These are phyloP conservation scores for Phytophthora fragariae DNA, from an alignment of 352 stramenopile genomes.

Conservation along the genomic window DNA sequence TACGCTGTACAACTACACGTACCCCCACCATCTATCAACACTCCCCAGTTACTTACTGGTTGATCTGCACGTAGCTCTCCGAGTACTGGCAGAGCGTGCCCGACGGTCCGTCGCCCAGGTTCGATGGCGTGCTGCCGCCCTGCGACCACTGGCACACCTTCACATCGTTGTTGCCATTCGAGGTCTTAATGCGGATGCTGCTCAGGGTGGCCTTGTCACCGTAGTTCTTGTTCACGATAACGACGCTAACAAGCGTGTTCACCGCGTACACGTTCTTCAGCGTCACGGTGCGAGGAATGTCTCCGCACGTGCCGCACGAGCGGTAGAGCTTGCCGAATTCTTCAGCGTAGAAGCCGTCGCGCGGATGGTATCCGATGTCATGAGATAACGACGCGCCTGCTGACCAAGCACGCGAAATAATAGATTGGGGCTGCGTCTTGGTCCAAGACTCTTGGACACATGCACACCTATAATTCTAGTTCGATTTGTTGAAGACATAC, in stretches of 20 bases:
- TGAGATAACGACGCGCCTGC: too few relatives aligned
- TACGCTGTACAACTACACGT: not conserved
- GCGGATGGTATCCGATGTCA: too few relatives aligned
- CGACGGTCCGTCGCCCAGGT: constrained; percentile 33
- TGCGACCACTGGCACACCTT: constrained; percentile 40
- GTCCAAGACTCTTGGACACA: too few relatives aligned
- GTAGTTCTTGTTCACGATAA: constrained; percentile 53
- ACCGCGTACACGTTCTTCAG: constrained; percentile 43
- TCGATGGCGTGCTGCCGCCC: constrained; percentile 26
- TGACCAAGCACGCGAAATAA: too few relatives aligned
- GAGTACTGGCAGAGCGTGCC: constrained; percentile 31
- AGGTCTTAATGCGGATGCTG: constrained; percentile 39
- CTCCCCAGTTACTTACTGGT: not conserved
- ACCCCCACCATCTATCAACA: not conserved
- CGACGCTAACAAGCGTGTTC: constrained; percentile 35
- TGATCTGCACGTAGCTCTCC: constrained; percentile 29
- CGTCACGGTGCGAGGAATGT: constrained; percentile 37
- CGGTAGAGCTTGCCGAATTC: constrained; percentile 31
- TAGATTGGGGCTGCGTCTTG: too few relatives aligned
- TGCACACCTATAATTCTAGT: too few relatives aligned
- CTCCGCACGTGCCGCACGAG: constrained; percentile 26
- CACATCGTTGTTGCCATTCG: constrained; percentile 16
- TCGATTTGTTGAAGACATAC: too few relatives aligned
- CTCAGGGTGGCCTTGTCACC: constrained; percentile 41
- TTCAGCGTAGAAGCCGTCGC: not conserved